Evolutionary conservation across 176 grass and related monocot species (phyloP), one percentile per base, ranked within the genome.

Genomic region (Ampelocalamus luodianensis): DNA sequence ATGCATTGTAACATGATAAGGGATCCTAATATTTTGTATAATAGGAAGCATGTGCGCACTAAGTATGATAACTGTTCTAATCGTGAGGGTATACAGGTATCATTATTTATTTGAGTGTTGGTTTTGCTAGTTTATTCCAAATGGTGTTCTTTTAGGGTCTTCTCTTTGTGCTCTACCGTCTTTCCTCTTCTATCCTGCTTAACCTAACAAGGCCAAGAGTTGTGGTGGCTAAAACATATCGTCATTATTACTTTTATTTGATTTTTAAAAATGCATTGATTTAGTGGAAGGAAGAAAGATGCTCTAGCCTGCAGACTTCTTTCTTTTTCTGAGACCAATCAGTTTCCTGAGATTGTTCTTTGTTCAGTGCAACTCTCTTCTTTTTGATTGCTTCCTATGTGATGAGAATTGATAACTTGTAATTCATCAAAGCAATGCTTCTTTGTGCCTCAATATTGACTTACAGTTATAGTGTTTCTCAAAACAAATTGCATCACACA

Each of bases 401-500:
- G 59, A 29, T 56, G 10, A 58, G 22, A 10, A 58, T 58, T 10
- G 20, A 58, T 58, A n/a, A 77, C 61, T 13, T 56, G 17, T 29
- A 4, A 44, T 58, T 51, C 22, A 51, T 83, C 4, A 17, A 59
- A 60, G 40, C 53, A 50, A 58, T 77, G 36, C 23, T 50, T 65
- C 22, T 43, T 40, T 72, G n/a, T 80, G 36, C 10, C 14, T 14
- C 16, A 72, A 5, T 29, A 2, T 40, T 71, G 10, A 38, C 36
- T 76, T 27, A 22, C 16, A 36, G 53, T 37, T 72, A 49, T 29
- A 17, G 8, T 49, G 44, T 75, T 75, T 76, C 1, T 56, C 16
- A 68, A 55, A 12, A 75, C 49, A 75, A 76, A 74, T 22, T 44
- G 38, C 49, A 37, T 85, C 49, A 58, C 49, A 18, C 42, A 48